phyloP scores from a whole-genome alignment of 1,139 yeast species.

The Blastobotrys indianensis region DNA sequence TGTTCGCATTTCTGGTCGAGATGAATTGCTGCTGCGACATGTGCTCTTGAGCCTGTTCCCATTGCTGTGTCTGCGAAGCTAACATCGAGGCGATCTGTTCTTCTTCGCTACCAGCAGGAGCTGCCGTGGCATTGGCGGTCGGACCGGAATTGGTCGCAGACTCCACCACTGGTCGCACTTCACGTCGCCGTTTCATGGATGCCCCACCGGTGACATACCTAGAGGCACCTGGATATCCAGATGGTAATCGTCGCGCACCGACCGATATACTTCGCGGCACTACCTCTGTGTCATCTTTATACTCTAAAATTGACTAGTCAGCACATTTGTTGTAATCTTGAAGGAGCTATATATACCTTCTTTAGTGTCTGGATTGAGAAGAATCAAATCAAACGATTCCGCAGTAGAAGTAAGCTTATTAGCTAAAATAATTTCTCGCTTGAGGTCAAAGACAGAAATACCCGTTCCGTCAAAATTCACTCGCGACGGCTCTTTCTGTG shows the following conservation, averaged over 20 bases:
- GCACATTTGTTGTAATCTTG: constrained; percentile 1
- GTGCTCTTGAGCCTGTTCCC: constrained; percentile 91
- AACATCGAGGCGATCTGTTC: constrained; percentile 88
- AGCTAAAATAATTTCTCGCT: constrained; percentile 77
- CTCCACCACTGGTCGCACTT: constrained; percentile 16
- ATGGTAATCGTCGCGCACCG: constrained; percentile 74
- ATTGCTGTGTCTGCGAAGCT: constrained; percentile 83
- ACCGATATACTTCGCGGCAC: constrained; percentile 85
- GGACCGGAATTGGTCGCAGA: constrained; percentile 20
- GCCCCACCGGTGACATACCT: constrained; percentile 73
- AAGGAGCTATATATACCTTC: constrained; percentile 36
- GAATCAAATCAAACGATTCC: constrained; percentile 63
- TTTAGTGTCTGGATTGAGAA: constrained; percentile 73
- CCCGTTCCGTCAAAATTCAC: constrained; percentile 95
- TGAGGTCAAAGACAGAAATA: constrained; percentile 86
- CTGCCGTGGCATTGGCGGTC: constrained; percentile 14
- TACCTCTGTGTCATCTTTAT: constrained; percentile 75
- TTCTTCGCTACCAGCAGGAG: constrained; percentile 57
- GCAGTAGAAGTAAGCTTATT: constrained; percentile 80
- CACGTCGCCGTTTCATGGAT: constrained; percentile 11
- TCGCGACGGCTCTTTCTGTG: constrained; percentile 75
- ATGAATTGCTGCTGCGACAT: constrained; percentile 52
- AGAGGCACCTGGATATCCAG: constrained; percentile 47
- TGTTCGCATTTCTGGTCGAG: constrained; percentile 27
- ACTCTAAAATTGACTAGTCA: constrained; percentile 40